Conservation (phyloP, 345 rosid species). For the Eucalyptus decipiens region DNA sequence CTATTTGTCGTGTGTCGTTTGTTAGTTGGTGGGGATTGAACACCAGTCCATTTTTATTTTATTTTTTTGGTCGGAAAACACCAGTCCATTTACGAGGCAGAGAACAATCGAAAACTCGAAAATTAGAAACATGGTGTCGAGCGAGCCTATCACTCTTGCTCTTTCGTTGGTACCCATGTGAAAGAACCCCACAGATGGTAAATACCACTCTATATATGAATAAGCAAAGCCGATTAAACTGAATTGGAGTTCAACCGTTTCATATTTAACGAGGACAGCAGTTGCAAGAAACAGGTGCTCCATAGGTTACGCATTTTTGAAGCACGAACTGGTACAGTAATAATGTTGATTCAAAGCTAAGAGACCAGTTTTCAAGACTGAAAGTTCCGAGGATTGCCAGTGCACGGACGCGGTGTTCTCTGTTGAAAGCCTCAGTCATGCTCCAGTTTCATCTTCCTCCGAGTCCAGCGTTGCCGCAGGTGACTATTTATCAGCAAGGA, state of each 20-base stretch:
- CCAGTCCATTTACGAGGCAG: neutral
- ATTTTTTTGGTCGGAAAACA: no score
- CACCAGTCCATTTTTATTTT: neutral
- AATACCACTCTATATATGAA: neutral
- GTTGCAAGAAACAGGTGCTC: neutral
- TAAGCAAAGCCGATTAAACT: neutral
- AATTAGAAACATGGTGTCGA: neutral
- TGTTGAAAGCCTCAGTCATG: neutral
- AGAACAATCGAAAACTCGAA: neutral
- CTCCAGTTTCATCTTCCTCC: neutral
- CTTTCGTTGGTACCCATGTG: no score
- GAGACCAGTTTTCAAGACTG: neutral
- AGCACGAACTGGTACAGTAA: neutral
- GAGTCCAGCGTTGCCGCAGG: neutral
- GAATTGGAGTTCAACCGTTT: neutral
- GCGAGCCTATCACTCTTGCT: neutral
- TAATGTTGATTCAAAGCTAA: no score
- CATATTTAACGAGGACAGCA: neutral
- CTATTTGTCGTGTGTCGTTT: neutral
- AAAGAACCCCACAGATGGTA: neutral
- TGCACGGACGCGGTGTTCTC: neutral
- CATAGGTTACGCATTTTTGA: neutral
- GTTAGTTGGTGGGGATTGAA: neutral
- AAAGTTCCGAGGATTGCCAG: neutral
- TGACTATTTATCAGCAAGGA: neutral